A percentile compares a stretch with the other conserved stretches of the same genome.
Evolutionary conservation across 495 filamentous ascomycete species (phyloP).

Genomic region (Oleoguttula mirabilis): DNA sequence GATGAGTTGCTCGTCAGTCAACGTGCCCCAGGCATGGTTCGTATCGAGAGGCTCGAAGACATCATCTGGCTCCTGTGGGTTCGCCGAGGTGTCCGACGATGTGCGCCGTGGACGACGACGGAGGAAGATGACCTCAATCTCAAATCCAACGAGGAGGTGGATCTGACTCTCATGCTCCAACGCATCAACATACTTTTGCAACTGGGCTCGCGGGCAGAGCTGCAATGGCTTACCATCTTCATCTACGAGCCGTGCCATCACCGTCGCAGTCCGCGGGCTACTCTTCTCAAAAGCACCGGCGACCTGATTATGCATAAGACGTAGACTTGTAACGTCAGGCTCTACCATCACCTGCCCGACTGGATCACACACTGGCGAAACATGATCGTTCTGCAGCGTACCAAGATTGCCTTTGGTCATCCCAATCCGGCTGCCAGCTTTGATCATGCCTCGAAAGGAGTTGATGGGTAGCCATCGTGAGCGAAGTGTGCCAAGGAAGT

Average conservation of each 20-base stretch:
- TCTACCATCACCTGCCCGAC: slow-evolving; percentile 38
- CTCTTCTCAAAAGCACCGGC: slow-evolving; percentile 6
- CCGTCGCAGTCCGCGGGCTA: slow-evolving; percentile 16
- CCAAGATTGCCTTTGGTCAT: slow-evolving; percentile 29
- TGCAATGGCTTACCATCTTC: slow-evolving; percentile 47
- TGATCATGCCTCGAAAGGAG: slow-evolving; percentile 48
- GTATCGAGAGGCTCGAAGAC: slow-evolving; percentile 24
- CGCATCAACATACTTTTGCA: slow-evolving; percentile 19
- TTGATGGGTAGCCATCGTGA: slow-evolving; percentile 57
- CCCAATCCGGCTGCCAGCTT: slow-evolving; percentile 29
- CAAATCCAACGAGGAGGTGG: slow-evolving; percentile 60
- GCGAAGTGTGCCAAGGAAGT: slow-evolving; percentile 61
- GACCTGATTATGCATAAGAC: slow-evolving; percentile 22
- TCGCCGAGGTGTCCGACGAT: slow-evolving; percentile 10
- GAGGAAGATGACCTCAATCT: slow-evolving; percentile 71
- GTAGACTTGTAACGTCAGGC: slow-evolving; percentile 25
- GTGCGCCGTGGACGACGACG: too few relatives aligned
- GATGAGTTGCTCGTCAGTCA: slow-evolving; percentile 41
- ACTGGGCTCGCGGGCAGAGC: slow-evolving; percentile 38
- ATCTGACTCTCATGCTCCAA: slow-evolving; percentile 30
- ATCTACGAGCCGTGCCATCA: slow-evolving; percentile 38
- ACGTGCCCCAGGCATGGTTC: slow-evolving; percentile 53
- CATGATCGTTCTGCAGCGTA: slow-evolving; percentile 29
- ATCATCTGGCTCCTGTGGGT: slow-evolving; percentile 18
- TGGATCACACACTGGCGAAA: slow-evolving; percentile 40